A percentile compares a stretch with the other conserved stretches of the same genome.
Evolutionary conservation across 2,329 filamentous ascomycete species (phyloP).

Genomic region (Arthrobotrys conoides): DNA sequence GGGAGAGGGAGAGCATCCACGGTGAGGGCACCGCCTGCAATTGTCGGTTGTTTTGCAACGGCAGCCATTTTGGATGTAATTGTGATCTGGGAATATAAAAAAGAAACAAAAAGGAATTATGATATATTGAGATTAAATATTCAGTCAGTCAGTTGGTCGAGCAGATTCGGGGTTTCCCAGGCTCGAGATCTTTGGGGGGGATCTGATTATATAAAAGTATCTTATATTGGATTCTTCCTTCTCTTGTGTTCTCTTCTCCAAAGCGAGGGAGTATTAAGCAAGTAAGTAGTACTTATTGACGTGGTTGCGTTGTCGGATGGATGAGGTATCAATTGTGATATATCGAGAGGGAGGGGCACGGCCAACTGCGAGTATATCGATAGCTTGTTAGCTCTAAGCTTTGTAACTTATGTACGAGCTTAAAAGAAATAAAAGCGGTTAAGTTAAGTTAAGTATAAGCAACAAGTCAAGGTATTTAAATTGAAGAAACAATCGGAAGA

Average conservation of each 20-base stretch:
- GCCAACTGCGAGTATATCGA: constrained; percentile 10
- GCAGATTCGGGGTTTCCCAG: constrained; percentile 16
- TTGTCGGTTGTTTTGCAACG: constrained; percentile 53
- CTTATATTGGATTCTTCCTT: neutral
- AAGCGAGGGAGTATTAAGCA: neutral
- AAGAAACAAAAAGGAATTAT: constrained; percentile 4
- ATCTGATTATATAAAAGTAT: neutral
- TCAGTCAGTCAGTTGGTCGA: constrained; percentile 20
- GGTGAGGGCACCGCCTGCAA: constrained; percentile 29
- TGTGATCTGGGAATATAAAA: constrained; percentile 1
- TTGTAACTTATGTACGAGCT: constrained; percentile 20
- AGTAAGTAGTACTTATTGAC: neutral
- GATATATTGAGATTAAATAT: constrained; percentile 1
- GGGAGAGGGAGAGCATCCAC: constrained; percentile 49
- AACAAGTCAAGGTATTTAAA: constrained; percentile 1
- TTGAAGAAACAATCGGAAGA: neutral
- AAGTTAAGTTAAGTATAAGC: too few species aligned
- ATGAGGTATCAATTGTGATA: neutral
- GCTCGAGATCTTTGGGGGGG: neutral
- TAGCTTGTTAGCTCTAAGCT: constrained; percentile 22
- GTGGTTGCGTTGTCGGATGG: constrained; percentile 18
- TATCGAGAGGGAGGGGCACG: neutral
- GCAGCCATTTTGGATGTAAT: constrained; percentile 48
- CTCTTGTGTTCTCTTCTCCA: too few species aligned
- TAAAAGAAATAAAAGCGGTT: constrained; percentile 1